Percentiles rank a stretch among this genome's conserved stretches.
phyloP scores from a whole-genome alignment of 73 alveolate species.

The Paramecium tetraurelia region DNA sequence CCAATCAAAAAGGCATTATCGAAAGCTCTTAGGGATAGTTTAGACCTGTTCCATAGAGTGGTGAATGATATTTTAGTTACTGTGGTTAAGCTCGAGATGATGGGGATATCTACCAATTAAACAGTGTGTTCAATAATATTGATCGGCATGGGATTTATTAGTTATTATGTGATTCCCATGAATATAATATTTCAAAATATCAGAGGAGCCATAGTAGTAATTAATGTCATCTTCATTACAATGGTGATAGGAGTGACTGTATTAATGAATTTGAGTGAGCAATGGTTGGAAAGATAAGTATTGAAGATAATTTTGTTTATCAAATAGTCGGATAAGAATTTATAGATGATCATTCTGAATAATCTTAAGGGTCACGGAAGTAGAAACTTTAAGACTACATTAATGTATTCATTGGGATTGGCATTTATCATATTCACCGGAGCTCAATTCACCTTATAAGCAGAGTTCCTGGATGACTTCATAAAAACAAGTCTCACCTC shows the following conservation, averaged over 20 bases:
- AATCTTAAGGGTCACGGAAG: conserved; percentile 89
- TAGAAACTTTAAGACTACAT: conserved; percentile 89
- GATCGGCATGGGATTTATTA: conserved; percentile 80
- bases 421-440: conserved; percentile 94
- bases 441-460: conserved; percentile 79
- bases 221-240: conserved; percentile 78
- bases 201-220: conserved; percentile 81
- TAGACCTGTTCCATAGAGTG: conserved; percentile 84
- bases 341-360: conserved; percentile 77
- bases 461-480: conserved; percentile 63
- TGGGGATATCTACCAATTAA: conserved; percentile 88
- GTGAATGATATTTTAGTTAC: conserved; percentile 84
- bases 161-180: conserved; percentile 93
- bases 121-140: conserved; percentile 74
- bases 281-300: conserved; percentile 68
- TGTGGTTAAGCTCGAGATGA: conserved; percentile 84
- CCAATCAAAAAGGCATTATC: conserved; percentile 90
- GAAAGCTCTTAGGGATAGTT: conserved; percentile 83
- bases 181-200: conserved; percentile 77
- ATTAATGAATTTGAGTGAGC: conserved; percentile 72
- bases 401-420: conserved; percentile 90
- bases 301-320: conserved; percentile 63
- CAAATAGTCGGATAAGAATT: conserved; percentile 73
- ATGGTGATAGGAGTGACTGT: conserved; percentile 94
- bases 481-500: conserved; percentile 68